These are phyloP conservation scores for Aspergillus pseudoglaucus DNA, from an alignment of 2,329 filamentous ascomycete genomes.

Conservation along the genomic window DNA sequence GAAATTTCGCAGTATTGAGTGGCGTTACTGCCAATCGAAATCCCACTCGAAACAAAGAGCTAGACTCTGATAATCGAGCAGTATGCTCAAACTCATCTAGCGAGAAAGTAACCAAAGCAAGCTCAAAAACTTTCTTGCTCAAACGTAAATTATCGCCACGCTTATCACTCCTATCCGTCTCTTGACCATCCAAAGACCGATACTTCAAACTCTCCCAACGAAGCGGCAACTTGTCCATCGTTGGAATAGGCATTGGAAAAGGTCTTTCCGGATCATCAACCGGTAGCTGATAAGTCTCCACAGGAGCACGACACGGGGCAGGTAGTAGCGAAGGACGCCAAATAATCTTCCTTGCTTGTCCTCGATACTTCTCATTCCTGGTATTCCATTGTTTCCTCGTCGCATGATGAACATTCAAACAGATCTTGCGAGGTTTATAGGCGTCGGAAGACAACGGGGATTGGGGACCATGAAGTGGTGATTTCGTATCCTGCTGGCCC, in stretches of 20 bases:
- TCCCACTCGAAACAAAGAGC: background rate
- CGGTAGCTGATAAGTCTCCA: background rate
- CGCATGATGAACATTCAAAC: background rate
- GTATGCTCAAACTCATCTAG: background rate
- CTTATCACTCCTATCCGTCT: background rate
- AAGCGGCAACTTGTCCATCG: constrained; percentile 9
- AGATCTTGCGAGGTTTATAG: background rate
- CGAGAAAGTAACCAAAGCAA: background rate
- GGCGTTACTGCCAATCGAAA: constrained; percentile 1
- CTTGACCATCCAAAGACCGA: background rate
- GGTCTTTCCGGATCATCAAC: constrained; percentile 7
- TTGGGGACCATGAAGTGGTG: background rate
- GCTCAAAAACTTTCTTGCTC: background rate
- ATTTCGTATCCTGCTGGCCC: background rate
- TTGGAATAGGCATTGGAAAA: constrained; percentile 11
- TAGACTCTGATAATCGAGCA: background rate
- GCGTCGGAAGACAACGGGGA: background rate
- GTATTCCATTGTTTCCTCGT: background rate
- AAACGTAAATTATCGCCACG: background rate
- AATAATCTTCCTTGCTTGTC: background rate
- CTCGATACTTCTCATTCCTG: background rate
- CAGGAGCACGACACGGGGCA: background rate
- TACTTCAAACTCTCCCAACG: background rate
- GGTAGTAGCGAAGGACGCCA: constrained; percentile 3
- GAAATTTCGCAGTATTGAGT: background rate